A percentile compares a stretch with the other conserved stretches of the same genome.
These are phyloP conservation scores for Penicillium glabrum DNA, from an alignment of 2,329 filamentous ascomycete species.

Conservation along the genomic window DNA sequence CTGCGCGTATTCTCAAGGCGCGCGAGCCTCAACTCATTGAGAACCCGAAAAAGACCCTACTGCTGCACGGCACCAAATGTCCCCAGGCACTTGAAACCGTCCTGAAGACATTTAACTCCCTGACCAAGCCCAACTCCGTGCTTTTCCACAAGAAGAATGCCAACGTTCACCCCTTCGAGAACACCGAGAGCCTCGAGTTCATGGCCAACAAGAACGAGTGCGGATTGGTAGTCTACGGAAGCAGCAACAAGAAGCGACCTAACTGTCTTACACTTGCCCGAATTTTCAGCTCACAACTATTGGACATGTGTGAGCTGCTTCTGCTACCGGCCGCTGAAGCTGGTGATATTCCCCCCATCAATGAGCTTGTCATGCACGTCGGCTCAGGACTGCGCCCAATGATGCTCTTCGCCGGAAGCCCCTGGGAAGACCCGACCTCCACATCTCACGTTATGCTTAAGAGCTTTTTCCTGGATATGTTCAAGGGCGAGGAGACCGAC, in stretches of 20 bases:
- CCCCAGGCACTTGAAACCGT: slow-evolving; percentile 81
- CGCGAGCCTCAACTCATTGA: slow-evolving; percentile 85
- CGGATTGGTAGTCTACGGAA: slow-evolving; percentile 78
- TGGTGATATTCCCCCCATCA: slow-evolving; percentile 35
- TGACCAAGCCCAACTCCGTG: slow-evolving; percentile 81
- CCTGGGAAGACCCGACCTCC: slow-evolving; percentile 78
- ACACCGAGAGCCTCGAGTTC: slow-evolving; percentile 84
- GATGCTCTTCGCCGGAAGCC: slow-evolving; percentile 84
- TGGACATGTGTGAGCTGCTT: slow-evolving; percentile 93
- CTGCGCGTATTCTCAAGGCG: slow-evolving; percentile 91
- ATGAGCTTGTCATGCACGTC: slow-evolving; percentile 61
- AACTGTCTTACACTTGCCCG: slow-evolving; percentile 82
- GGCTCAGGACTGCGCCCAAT: slow-evolving; percentile 84
- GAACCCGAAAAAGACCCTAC: slow-evolving; percentile 85
- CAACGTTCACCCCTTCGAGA: slow-evolving; percentile 87
- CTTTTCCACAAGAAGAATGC: slow-evolving; percentile 97
- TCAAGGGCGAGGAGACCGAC: slow-evolving; percentile 75
- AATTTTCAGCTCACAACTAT: slow-evolving; percentile 79
- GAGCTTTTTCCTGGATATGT: slow-evolving; percentile 84
- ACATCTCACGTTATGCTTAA: slow-evolving; percentile 84
- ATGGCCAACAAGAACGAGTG: slow-evolving; percentile 96
- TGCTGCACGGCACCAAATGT: slow-evolving; percentile 84
- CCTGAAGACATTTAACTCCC: slow-evolving; percentile 76
- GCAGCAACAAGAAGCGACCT: slow-evolving; percentile 90
- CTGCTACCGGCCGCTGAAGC: slow-evolving; percentile 69